A percentile compares a stretch with the other conserved stretches of the same genome.
Evolutionary conservation across 2,329 filamentous ascomycete species (phyloP).

Genomic region (Xylariaceae sp.): DNA sequence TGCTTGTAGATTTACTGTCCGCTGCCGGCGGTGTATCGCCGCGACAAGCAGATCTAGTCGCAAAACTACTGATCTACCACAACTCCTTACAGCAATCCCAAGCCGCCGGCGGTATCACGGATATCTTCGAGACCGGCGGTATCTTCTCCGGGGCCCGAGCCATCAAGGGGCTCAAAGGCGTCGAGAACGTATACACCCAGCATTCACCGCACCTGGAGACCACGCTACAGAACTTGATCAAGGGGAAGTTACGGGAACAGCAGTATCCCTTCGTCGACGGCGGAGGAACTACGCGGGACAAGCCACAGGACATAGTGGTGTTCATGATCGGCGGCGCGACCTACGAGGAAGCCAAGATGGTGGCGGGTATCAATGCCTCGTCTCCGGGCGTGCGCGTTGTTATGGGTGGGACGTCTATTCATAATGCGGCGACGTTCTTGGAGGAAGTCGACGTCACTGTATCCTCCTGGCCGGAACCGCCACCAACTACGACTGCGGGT

Average conservation of each 20-base stretch:
- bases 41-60: conserved; percentile 76
- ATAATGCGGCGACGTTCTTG: conserved; percentile 86
- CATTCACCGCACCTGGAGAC: conserved; percentile 87
- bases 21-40: conserved; percentile 81
- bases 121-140: conserved; percentile 87
- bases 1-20: conserved; percentile 83
- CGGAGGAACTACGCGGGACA: conserved; percentile 83
- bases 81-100: conserved; percentile 80
- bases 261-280: conserved; percentile 94
- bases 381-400: conserved; percentile 88
- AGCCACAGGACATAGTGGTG: conserved; percentile 93
- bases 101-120: conserved; percentile 77
- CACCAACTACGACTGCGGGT: conserved; percentile 61
- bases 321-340: conserved; percentile 94
- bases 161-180: conserved; percentile 93
- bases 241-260: conserved; percentile 81
- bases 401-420: conserved; percentile 82
- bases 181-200: conserved; percentile 98
- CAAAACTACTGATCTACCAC: conserved; percentile 83
- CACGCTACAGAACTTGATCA: conserved; percentile 90
- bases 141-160: conserved; percentile 89
- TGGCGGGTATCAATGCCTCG: conserved; percentile 91
- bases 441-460: conserved; percentile 92
- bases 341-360: conserved; percentile 95
- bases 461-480: conserved; percentile 77